Percentiles rank a stretch among this genome's conserved stretches.
These are phyloP conservation scores for Knoxia roxburghii DNA, from an alignment of 257 asterid species.

Conservation along the genomic window DNA sequence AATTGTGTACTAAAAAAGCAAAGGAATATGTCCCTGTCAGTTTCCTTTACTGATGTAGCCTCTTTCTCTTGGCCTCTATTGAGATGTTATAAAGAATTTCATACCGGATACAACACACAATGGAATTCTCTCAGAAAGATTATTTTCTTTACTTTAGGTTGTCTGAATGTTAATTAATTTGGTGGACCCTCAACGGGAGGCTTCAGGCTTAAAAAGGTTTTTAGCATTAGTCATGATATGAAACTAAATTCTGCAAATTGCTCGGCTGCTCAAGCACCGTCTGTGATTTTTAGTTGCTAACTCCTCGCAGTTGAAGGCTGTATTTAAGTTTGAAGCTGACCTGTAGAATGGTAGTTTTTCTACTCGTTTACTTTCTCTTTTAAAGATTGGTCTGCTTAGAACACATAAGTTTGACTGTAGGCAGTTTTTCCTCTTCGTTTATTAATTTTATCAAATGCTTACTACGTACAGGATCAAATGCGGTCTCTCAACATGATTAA, in stretches of 20 bases:
- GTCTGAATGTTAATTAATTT: not conserved
- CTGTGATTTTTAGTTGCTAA: not conserved
- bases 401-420: not conserved
- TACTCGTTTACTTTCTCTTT: not conserved
- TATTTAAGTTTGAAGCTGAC: not conserved
- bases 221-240: not conserved
- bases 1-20: not conserved
- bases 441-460: not conserved
- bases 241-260: not conserved
- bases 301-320: not conserved
- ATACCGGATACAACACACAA: not conserved
- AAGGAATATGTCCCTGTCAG: not conserved
- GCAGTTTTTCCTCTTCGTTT: not conserved
- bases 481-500: constrained; percentile 56
- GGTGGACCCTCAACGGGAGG: not conserved
- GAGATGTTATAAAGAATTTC: not conserved
- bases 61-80: not conserved
- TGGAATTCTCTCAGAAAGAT: not conserved
- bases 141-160: not conserved
- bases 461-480: constrained; percentile 66
- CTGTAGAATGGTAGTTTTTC: too few species aligned
- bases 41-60: not conserved
- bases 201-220: not conserved
- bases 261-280: not conserved
- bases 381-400: not conserved